These are phyloP conservation scores for Linnemannia schmuckeri DNA, from an alignment of 192 early-diverging fungal genomes.

Conservation along the genomic window DNA sequence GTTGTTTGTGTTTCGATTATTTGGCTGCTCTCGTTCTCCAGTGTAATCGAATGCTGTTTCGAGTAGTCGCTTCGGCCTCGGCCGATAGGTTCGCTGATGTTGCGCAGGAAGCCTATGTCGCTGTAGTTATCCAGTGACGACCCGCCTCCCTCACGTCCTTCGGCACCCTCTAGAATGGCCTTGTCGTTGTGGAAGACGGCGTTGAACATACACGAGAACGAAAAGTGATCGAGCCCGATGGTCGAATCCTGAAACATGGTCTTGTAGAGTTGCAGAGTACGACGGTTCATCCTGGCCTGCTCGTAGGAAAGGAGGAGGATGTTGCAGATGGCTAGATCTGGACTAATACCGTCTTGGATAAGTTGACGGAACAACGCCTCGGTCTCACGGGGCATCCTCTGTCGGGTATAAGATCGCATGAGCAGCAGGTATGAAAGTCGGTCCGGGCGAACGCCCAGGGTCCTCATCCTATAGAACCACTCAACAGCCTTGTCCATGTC, in stretches of 20 bases:
- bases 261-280: conserved; percentile 36
- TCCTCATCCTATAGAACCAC: conserved; percentile 39
- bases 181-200: conserved; percentile 51
- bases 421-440: conserved; percentile 26
- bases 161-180: conserved; percentile 30
- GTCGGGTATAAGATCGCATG: conserved; percentile 32
- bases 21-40: conserved; percentile 16
- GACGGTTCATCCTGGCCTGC: conserved; percentile 42
- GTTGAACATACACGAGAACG: conserved; percentile 52
- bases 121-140: not conserved
- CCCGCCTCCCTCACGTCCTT: conserved; percentile 25
- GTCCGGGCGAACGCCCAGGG: conserved; percentile 23
- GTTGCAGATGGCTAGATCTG: conserved; percentile 37
- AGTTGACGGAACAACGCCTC: conserved; percentile 50
- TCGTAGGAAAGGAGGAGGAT: conserved; percentile 36
- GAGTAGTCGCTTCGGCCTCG: not conserved
- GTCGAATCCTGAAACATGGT: conserved; percentile 38
- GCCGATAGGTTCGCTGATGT: conserved; percentile 27
- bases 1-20: not conserved
- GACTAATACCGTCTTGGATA: conserved; percentile 24
- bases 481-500: conserved; percentile 36
- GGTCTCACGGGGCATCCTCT: conserved; percentile 38
- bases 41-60: conserved; percentile 4
- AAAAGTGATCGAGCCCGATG: conserved; percentile 37
- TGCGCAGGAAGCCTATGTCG: conserved; percentile 9